Evolutionary conservation across 129 eudicot species (phyloP), one percentile per base, ranked within the genome.

Genomic region (Arctium minus): DNA sequence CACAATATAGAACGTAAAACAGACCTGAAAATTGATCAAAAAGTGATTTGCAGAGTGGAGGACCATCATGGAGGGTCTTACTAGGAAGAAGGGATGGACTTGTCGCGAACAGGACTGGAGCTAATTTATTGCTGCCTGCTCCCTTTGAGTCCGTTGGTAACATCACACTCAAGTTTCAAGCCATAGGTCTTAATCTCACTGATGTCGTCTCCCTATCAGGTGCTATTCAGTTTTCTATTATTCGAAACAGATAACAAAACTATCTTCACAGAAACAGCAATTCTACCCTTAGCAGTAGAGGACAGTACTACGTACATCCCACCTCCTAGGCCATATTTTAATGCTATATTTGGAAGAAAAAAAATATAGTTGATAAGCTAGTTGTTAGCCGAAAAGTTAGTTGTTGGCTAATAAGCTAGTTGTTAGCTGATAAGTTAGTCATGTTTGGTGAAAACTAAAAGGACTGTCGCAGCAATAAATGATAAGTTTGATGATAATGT

Each of bases 191-290:
- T 38, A 91, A 88, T 77, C 39, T 84, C 81, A 88, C 92, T 0
- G 96, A 93, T 53, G 94, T 93, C 11, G 87, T 93, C 22, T 79
- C 95, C 50, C 89, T 93, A 76, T 93, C 93, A 86, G 97, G 97
- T 90, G 70, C 65, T 33, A 42, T 73, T 76, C 27, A 12, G 68
- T 60, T 22, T 42, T 1, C 38, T 73, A 7, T 9, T 75, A 8
- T 5, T 8, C 31, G 10, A 44, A 75, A 60, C 29, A 60, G 4
- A 17, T 56, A 56, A 5, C 65, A 56, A 4, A 56, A 15, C 7
- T 56, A 15, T 56, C 65, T 56, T 56, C 7, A 56, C 1, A 6
- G 65, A 15, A 56, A 56, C 65, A 56, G 8, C 27, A 8, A 27
- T 17, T 56, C 22, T 56, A 56, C 65, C 65, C 3, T 46, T 2